Base-by-base conservation (phyloP, 371 early-diverging fungal species). In the Dichotomocladium elegans region DNA sequence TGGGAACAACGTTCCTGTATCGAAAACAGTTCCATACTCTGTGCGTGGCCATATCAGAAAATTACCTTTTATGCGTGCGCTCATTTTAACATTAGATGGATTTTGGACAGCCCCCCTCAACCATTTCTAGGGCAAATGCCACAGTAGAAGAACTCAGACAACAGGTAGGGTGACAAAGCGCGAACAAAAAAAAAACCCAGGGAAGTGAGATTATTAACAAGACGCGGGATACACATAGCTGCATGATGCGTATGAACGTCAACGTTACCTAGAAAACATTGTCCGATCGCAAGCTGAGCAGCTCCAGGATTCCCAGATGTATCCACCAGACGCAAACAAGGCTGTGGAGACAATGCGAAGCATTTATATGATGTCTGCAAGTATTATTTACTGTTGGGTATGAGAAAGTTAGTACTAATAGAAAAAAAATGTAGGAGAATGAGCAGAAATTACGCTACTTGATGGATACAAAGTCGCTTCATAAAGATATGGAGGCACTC, bases 341-440 rank as follows among this genome's bases (percentile, higher is more conserved):
- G 53, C 59, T 7, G 51, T 70, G 17, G 61, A 70, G 19, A 66
- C 66, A 7, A 61, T 70, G 64, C 59, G 55, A 8, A 63, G 53
- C 29, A 57, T 70, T n/a, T 63, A 64, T 29, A 45, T 66, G 43
- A 63, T 59, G 60, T 58, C 55, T 35, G 71, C 64, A 60, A 41
- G 58, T 52, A 7, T 46, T 15, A n/a, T n/a, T n/a, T n/a, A n/a
- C n/a, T n/a, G n/a, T n/a, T n/a, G n/a, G n/a, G n/a, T n/a, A n/a
- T n/a, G n/a, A n/a, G n/a, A n/a, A n/a, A n/a, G n/a, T n/a, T n/a
- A n/a, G n/a, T n/a, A n/a, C n/a, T n/a, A n/a, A n/a, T n/a, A n/a
- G n/a, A n/a, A n/a, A n/a, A n/a, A n/a, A n/a, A n/a, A n/a, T 33
- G 3, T 30, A 70, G 71, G 66, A 70, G 61, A 60, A 61, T 31